These are phyloP conservation scores for Bruguiera parviflora DNA, from an alignment of 345 rosid species.

Conservation along the genomic window DNA sequence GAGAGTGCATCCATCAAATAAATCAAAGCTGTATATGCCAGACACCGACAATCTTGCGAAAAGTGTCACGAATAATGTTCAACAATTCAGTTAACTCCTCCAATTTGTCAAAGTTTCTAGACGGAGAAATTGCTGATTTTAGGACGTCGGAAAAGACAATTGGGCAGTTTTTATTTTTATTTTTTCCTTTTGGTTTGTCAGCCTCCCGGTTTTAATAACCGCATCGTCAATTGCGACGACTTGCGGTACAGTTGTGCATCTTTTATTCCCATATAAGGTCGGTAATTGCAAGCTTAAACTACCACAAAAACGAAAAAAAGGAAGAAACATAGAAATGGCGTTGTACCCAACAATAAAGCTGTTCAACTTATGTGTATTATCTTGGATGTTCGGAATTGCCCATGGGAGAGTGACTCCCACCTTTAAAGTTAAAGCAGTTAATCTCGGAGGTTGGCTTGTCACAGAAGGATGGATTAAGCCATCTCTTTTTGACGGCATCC, in stretches of 20 bases:
- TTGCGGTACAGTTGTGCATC: too few species aligned
- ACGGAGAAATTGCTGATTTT: not conserved
- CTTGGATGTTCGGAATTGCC: constrained; percentile 12
- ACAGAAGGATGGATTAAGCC: constrained; percentile 73
- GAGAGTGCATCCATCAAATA: too few species aligned
- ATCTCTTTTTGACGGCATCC: constrained; percentile 58
- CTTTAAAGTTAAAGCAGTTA: constrained; percentile 43
- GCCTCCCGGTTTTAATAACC: too few species aligned
- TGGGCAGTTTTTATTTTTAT: too few species aligned
- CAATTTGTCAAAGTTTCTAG: constrained; percentile 9
- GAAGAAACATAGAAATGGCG: not conserved
- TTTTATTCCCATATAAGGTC: too few species aligned
- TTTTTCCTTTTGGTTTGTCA: too few species aligned
- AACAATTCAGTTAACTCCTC: not conserved
- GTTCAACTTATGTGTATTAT: constrained; percentile 7
- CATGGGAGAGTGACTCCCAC: constrained; percentile 22
- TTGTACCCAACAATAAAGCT: constrained; percentile 7
- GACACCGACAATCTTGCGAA: not conserved
- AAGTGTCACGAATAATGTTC: not conserved
- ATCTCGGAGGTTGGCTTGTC: constrained; percentile 71
- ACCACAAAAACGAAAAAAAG: not conserved
- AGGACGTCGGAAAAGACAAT: not conserved
- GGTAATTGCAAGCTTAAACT: too few species aligned
- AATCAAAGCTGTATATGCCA: not conserved
- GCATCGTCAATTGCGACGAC: too few species aligned